Evolutionary conservation across 2,329 filamentous ascomycete genomes (phyloP), one percentile per base, ranked within the genome.

Genomic region (Cadophora luteo-olivacea): DNA sequence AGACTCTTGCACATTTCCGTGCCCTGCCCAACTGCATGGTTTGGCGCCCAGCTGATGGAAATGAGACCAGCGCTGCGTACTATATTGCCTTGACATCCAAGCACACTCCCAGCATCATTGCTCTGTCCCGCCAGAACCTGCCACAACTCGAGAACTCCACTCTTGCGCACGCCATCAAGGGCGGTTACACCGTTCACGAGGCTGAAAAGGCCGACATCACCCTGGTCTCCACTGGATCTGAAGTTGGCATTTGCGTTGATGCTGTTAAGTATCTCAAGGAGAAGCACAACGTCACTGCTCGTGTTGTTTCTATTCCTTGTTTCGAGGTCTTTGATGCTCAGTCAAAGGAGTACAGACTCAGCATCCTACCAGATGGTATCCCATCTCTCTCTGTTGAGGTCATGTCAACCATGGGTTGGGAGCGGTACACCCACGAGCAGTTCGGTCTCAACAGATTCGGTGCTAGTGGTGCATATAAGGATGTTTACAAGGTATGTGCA

Each of bases 361-460:
- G 90, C 75, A 92, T 97, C 74, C 89, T 99, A 72, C 96, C 95
- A 77, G 94, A 97, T 80, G 94, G 94, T 75, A 95, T 97, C 80
- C 95, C 96, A 75, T 89, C 94, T 71, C 82, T 99, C 82, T 97
- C 92, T 67, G 92, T 99, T 75, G 96, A 99, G 87, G 94, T 94
- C 81, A 97, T 97, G 92, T 92, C 88, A 82, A 99, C 96, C 75
- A 90, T 97, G 84, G 96, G 96, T 76, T 99, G 96, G 96, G 94
- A 98, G 89, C 92, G 95, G 83, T 99, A 98, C 86, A 92, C 94
- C 69, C 95, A 99, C 84, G 96, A 99, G 89, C 96, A 99, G 86
- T 99, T 99, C 79, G 96, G 96, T 81, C 90, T 99, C 75, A 99
- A 99, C 91, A 90, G 96, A 81, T 99, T 99, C 83, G 96, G 96